Percentiles rank a stretch among this genome's conserved stretches.
These are phyloP conservation scores for Oemleria cerasiformis DNA, from an alignment of 306 rosid species.

Conservation along the genomic window DNA sequence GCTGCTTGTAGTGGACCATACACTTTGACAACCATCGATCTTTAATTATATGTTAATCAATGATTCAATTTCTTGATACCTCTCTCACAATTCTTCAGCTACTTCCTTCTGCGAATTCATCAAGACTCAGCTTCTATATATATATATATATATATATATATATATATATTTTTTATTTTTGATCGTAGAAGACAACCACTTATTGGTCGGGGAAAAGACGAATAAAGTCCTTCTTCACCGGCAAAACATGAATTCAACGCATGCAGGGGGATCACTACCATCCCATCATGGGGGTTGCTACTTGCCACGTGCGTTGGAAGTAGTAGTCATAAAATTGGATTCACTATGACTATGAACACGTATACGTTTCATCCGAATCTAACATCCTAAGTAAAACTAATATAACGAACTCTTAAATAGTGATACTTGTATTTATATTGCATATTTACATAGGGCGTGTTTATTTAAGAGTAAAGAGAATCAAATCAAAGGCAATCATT, in stretches of 20 bases:
- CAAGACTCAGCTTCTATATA: background rate
- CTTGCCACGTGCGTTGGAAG: background rate
- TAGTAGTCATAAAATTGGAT: background rate
- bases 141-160: background rate
- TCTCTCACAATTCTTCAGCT: background rate
- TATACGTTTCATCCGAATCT: background rate
- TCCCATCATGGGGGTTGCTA: slow-evolving; percentile 10
- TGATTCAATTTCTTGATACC: background rate
- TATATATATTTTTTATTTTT: too few relatives aligned
- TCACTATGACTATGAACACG: background rate
- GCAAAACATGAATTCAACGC: background rate
- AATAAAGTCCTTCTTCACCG: too few relatives aligned
- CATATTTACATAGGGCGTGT: too few relatives aligned
- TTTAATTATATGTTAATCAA: background rate
- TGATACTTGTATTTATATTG: too few relatives aligned
- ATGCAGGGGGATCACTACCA: too few relatives aligned
- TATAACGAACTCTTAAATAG: too few relatives aligned
- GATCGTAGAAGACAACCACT: background rate
- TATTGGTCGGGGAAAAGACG: background rate
- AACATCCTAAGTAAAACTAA: too few relatives aligned
- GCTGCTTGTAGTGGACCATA: slow-evolving; percentile 42
- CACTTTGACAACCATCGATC: slow-evolving; percentile 69
- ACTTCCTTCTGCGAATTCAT: background rate
- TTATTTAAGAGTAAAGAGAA: too few relatives aligned
- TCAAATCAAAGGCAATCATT: too few relatives aligned